A percentile compares a stretch with the other conserved stretches of the same genome.
Evolutionary conservation across 73 alveolate species (phyloP).

Genomic region (Symbiodinium pilosum): DNA sequence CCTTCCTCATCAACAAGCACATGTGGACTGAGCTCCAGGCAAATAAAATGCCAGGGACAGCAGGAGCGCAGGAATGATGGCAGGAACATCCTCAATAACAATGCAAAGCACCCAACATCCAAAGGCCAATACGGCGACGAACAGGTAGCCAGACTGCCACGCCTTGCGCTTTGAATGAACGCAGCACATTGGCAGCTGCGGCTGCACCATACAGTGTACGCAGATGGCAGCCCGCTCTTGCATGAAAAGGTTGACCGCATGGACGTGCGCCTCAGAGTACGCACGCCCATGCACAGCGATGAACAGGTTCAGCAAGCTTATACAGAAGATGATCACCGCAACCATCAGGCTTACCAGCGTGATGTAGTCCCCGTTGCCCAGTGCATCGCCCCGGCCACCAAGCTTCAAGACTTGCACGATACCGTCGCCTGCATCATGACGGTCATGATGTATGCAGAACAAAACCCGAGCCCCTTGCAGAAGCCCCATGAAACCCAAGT

Average conservation of each 20-base stretch:
- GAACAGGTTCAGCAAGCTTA: constrained; percentile 70
- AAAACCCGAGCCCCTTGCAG: too few species aligned
- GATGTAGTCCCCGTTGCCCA: constrained; percentile 83
- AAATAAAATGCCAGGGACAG: not conserved
- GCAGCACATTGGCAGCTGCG: constrained; percentile 32
- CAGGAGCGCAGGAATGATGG: not conserved
- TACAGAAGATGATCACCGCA: constrained; percentile 78
- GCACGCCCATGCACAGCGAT: constrained; percentile 86
- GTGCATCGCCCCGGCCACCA: constrained; percentile 64
- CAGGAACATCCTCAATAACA: constrained; percentile 27
- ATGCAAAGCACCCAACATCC: constrained; percentile 50
- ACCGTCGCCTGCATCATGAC: too few species aligned
- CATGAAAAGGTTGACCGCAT: constrained; percentile 59
- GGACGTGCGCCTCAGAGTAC: constrained; percentile 63
- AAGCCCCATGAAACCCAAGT: too few species aligned
- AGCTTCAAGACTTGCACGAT: constrained; percentile 58
- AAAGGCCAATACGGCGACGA: constrained; percentile 25
- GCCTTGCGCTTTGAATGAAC: not conserved
- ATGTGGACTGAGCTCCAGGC: not conserved
- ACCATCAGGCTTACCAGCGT: constrained; percentile 64
- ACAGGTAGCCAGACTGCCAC: not conserved
- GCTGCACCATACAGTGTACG: constrained; percentile 91
- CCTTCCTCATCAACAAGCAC: too few species aligned
- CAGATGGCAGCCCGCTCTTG: constrained; percentile 69
- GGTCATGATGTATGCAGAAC: too few species aligned